Base-by-base conservation (phyloP, 495 filamentous ascomycete species). In the Podospora appendiculata region DNA sequence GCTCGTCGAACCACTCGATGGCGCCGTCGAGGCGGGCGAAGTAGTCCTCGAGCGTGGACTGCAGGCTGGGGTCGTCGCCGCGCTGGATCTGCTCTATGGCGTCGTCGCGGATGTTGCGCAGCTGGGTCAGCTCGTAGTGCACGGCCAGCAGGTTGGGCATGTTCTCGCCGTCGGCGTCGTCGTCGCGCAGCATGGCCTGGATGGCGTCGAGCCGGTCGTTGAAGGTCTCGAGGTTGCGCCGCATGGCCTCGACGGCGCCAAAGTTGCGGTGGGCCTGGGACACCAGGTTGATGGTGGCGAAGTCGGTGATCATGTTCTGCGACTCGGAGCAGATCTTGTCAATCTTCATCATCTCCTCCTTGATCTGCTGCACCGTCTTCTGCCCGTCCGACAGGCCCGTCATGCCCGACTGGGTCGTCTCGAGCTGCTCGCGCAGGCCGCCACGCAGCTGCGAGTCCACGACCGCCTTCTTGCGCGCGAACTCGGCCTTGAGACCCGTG, bases 301-400 rank as follows among this genome's bases (percentile, higher is more conserved):
- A 99, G 72, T 97, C 93, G 52, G 85, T 81, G 52, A 97, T 95
- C 81, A 95, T 95, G 60, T 87, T 84, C 72, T 97, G 92, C 46
- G 89, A 88, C 67, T 97, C 94, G 53, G 89, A 87, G 71, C 93
- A 97, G 47, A 99, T 79, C 75, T 90, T 92, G 70, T 97, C 94
- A 66, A 99, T 96, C 70, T 93, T 93, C 75, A 90, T 86, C 77
- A 99, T 91, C 74, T 97, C 93, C 61, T 97, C 94, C 68, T 92
- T 92, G 61, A 96, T 95, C 55, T 83, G 80, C 54, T 87, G 83
- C 11, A 97, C 84, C 45, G 85, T 87, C 58, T 89, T 83, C 68
- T 96, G 90, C 46, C 89, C 90, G 68, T 96, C 89, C 40, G 79
- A 80, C 52, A 98, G 83, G 36, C 83, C 81, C 51, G 74, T 83